Conservation (phyloP, 129 eudicot species). For the Tagetes erecta region DNA sequence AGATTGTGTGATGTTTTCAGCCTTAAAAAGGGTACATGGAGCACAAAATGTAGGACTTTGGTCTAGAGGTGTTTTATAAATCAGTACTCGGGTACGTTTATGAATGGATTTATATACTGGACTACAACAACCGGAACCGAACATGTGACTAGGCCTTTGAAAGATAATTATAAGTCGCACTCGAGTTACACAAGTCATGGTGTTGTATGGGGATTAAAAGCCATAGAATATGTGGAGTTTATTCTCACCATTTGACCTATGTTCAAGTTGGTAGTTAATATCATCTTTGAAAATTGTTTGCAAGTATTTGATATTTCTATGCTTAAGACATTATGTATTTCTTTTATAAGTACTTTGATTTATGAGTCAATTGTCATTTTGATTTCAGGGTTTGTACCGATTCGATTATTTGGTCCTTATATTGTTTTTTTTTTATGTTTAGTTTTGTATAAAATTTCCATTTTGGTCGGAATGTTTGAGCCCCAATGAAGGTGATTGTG, state of each 20-base stretch:
- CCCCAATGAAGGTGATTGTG: no score
- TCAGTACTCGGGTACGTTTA: neutral
- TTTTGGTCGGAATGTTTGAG: no score
- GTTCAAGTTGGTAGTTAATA: neutral
- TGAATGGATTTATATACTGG: constrained; percentile 23
- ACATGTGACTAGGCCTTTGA: neutral
- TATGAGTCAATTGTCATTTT: no score
- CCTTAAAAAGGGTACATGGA: constrained; percentile 10
- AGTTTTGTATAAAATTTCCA: no score
- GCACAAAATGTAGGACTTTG: neutral
- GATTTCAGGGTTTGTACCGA: no score
- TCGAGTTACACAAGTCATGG: no score
- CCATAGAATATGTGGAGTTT: constrained; percentile 9
- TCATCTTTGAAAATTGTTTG: no score
- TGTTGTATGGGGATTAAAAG: neutral
- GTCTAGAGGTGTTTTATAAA: neutral
- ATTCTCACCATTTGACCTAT: constrained; percentile 14
- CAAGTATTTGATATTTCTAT: no score
- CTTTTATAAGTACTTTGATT: no score
- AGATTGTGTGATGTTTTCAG: constrained; percentile 11
- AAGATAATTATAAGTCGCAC: neutral
- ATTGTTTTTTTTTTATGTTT: no score
- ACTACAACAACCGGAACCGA: neutral
- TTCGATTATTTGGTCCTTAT: no score
- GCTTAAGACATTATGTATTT: no score